Evolutionary conservation across 352 stramenopile species (phyloP).

Genomic region (Bremia lactucae): DNA sequence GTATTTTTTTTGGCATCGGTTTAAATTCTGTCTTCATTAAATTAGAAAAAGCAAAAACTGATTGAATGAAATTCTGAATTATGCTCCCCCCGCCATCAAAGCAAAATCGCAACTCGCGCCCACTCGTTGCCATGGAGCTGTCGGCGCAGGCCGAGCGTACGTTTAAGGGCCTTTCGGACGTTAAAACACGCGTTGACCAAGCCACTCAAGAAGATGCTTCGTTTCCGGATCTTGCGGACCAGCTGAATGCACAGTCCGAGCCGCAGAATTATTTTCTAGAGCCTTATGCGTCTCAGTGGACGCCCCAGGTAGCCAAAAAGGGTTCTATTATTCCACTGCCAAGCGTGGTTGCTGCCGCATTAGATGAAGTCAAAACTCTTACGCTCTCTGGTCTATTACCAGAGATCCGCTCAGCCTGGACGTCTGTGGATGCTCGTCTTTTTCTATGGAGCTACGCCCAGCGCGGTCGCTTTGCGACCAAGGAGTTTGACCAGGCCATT

Average conservation of each 20-base stretch:
- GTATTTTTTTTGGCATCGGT: too few species aligned
- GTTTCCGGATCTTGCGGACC: constrained; percentile 69
- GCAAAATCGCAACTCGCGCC: constrained; percentile 1
- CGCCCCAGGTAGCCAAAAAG: constrained; percentile 68
- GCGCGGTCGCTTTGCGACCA: constrained; percentile 72
- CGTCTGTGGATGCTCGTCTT: constrained; percentile 89
- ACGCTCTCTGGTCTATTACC: constrained; percentile 89
- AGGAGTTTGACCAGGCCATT: constrained; percentile 88
- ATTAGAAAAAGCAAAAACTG: too few species aligned
- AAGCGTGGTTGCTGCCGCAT: constrained; percentile 48
- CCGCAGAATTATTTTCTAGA: constrained; percentile 87
- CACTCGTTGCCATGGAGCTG: constrained; percentile 18
- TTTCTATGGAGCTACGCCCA: constrained; percentile 93
- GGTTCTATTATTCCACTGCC: constrained; percentile 56
- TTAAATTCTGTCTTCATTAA: too few species aligned
- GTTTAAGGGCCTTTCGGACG: constrained; percentile 60
- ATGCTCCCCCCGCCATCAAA: constrained; percentile 4
- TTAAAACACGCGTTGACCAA: constrained; percentile 70
- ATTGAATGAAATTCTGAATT: constrained; percentile 2
- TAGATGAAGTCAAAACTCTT: constrained; percentile 57
- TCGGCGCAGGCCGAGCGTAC: constrained; percentile 21
- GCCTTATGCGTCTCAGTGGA: constrained; percentile 76
- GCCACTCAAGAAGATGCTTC: constrained; percentile 56
- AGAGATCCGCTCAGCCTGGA: constrained; percentile 88
- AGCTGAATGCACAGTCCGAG: constrained; percentile 71